phyloP scores from a whole-genome alignment of 805 yeast species.

The Wickerhamomyces silvicola region DNA sequence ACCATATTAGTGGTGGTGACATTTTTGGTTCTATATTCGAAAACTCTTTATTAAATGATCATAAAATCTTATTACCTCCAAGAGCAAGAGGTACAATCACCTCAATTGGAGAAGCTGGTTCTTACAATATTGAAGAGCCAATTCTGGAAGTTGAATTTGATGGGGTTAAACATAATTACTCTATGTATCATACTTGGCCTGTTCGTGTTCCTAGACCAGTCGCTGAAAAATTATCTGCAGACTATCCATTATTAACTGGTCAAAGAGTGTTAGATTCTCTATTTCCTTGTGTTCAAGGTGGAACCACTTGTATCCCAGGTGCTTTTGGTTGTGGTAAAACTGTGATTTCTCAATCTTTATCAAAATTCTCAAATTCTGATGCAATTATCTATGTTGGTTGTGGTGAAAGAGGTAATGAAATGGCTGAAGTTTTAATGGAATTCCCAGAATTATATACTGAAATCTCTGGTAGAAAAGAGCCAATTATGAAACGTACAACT shows the following conservation, averaged over 20 bases:
- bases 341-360: conserved; percentile 94
- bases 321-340: conserved; percentile 99
- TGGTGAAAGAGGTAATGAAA: conserved; percentile 98
- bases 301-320: conserved; percentile 99
- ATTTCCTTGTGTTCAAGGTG: conserved; percentile 99
- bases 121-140: conserved; percentile 85
- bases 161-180: conserved; percentile 70
- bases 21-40: conserved; percentile 91
- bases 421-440: conserved; percentile 99
- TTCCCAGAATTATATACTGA: conserved; percentile 97
- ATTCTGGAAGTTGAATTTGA: conserved; percentile 92
- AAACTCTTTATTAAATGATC: conserved; percentile 87
- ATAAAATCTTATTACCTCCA: conserved; percentile 93
- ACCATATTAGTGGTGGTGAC: conserved; percentile 98
- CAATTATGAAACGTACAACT: conserved; percentile 98
- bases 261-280: conserved; percentile 97
- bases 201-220: conserved; percentile 99
- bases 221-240: conserved; percentile 87
- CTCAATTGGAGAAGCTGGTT: conserved; percentile 82
- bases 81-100: conserved; percentile 97
- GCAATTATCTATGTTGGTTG: conserved; percentile 92
- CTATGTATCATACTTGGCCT: conserved; percentile 99
- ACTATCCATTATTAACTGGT: conserved; percentile 93
- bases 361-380: conserved; percentile 96
- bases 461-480: conserved; percentile 88